A percentile compares a stretch with the other conserved stretches of the same genome.
Conservation (phyloP, 2,329 filamentous ascomycete species). For the Lachnum nothofagi region DNA sequence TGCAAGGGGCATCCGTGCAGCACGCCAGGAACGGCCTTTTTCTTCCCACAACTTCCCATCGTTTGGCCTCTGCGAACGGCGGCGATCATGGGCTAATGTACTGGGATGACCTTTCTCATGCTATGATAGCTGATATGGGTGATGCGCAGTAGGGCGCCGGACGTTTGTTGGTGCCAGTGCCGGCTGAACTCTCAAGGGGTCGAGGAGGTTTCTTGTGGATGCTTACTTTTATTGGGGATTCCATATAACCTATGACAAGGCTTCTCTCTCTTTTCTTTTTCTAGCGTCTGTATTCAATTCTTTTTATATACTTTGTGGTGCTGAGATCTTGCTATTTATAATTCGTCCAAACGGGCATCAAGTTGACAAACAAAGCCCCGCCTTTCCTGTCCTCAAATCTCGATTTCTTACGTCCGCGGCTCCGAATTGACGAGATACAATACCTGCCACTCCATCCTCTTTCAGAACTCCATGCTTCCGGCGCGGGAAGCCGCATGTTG, state of each 20-base stretch:
- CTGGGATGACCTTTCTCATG: no score
- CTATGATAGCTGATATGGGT: no score
- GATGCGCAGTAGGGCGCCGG: no score
- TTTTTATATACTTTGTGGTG: background rate
- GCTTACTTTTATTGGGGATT: no score
- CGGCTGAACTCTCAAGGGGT: no score
- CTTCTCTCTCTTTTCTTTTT: background rate
- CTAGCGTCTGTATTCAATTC: background rate
- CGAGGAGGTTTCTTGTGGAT: no score
- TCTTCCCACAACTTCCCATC: no score
- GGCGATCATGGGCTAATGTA: no score
- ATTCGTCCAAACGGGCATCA: background rate
- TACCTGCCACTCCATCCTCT: background rate
- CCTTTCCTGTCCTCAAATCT: background rate
- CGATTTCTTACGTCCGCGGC: constrained; percentile 1
- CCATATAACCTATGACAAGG: background rate
- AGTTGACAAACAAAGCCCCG: background rate
- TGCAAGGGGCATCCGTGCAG: no score
- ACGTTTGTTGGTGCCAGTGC: no score
- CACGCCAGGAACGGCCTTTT: no score
- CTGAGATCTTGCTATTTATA: background rate
- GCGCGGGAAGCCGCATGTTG: constrained; percentile 2
- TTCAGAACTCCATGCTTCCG: background rate
- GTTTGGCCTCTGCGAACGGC: no score
- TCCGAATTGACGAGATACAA: background rate